Percentiles rank a stretch among this genome's conserved stretches.
These are phyloP conservation scores for Cladosporium austrohemisphaericum DNA, from an alignment of 2,329 filamentous ascomycete genomes.

Conservation along the genomic window DNA sequence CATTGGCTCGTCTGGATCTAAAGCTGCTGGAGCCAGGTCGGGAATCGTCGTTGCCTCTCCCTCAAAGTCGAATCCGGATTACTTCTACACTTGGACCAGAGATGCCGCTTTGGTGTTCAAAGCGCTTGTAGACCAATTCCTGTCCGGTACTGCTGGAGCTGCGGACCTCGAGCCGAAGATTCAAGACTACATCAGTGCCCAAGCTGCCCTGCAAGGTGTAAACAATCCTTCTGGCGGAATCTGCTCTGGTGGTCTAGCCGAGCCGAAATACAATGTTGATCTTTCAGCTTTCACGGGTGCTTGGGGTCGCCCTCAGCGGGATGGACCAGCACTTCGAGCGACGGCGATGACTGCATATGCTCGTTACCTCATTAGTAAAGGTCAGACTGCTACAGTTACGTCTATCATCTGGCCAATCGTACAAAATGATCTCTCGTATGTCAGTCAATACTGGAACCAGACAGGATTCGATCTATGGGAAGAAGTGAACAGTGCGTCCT, in stretches of 20 bases:
- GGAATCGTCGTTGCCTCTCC: conserved; percentile 56
- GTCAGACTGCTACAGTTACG: conserved; percentile 42
- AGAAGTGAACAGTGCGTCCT: conserved; percentile 71
- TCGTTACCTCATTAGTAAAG: conserved; percentile 58
- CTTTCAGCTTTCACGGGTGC: conserved; percentile 46
- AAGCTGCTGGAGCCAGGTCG: conserved; percentile 45
- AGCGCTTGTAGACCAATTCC: conserved; percentile 63
- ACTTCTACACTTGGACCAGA: conserved; percentile 76
- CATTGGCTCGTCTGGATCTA: conserved; percentile 50
- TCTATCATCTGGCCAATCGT: conserved; percentile 68
- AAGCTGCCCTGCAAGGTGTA: conserved; percentile 63
- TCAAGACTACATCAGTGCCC: conserved; percentile 63
- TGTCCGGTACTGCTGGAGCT: conserved; percentile 50
- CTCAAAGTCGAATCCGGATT: conserved; percentile 52
- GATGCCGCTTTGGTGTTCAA: conserved; percentile 71
- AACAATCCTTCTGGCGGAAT: conserved; percentile 65
- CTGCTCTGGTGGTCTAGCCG: conserved; percentile 56
- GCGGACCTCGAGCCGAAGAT: conserved; percentile 56
- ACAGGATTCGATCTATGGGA: conserved; percentile 77
- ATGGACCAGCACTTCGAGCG: conserved; percentile 73
- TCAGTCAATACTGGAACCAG: conserved; percentile 63
- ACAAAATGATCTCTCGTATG: conserved; percentile 71
- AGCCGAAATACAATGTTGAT: conserved; percentile 70
- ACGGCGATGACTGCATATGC: conserved; percentile 70
- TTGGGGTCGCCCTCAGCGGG: conserved; percentile 77